Percentiles rank a stretch among this genome's conserved stretches.
These are phyloP conservation scores for Backusella circina DNA, from an alignment of 192 early-diverging fungal species.

Conservation along the genomic window DNA sequence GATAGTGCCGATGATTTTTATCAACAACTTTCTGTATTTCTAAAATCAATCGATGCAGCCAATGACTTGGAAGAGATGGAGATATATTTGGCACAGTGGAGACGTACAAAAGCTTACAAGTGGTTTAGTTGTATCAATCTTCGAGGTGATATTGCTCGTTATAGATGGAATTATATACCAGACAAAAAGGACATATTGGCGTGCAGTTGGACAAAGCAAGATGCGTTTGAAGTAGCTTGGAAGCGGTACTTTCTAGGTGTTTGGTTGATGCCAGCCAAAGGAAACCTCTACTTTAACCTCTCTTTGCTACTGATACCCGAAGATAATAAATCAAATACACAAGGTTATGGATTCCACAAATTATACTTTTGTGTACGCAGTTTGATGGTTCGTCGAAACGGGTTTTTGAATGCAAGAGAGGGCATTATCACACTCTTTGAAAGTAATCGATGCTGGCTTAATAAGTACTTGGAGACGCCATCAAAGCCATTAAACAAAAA, in stretches of 20 bases:
- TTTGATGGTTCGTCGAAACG: conserved; percentile 45
- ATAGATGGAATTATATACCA: conserved; percentile 44
- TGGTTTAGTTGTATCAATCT: conserved; percentile 48
- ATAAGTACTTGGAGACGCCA: not conserved
- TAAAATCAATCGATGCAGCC: conserved; percentile 30
- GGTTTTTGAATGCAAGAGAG: conserved; percentile 50
- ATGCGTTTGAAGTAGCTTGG: conserved; percentile 28
- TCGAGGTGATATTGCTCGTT: conserved; percentile 50
- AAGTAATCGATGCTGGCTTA: conserved; percentile 38
- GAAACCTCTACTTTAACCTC: conserved; percentile 53
- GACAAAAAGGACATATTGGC: not conserved
- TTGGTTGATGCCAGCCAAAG: conserved; percentile 24
- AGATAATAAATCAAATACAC: not conserved
- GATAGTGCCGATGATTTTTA: conserved; percentile 46
- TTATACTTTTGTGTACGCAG: conserved; percentile 28
- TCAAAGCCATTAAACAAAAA: conserved; percentile 5
- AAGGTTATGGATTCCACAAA: conserved; percentile 31
- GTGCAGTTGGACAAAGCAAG: conserved; percentile 22
- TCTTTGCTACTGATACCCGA: conserved; percentile 24
- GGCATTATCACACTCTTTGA: conserved; percentile 47
- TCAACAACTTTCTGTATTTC: conserved; percentile 25
- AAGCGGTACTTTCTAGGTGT: conserved; percentile 33
- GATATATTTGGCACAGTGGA: not conserved
- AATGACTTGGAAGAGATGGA: not conserved
- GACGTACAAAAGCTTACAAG: conserved; percentile 13